Evolutionary conservation across 2,329 filamentous ascomycete genomes (phyloP), one percentile per base, ranked within the genome.

Genomic region (Colletotrichum noveboracense): DNA sequence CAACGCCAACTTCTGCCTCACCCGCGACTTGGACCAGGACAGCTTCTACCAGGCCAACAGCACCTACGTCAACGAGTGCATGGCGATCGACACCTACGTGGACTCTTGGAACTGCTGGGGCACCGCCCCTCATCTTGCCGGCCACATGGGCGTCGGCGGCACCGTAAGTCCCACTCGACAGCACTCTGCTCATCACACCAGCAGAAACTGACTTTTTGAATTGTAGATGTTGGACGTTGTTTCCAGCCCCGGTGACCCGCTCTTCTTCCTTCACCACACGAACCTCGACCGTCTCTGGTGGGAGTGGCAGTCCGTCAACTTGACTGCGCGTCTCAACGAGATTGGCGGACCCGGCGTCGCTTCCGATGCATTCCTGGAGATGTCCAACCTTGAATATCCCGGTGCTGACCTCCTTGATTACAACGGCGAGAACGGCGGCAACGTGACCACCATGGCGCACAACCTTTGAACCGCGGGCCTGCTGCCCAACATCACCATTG

Each of bases 181-280:
- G 6, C 43, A 4, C 18, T 34, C 18, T 3, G 21, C 13, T 16
- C n/a, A 16, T 8, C n/a, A 7, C 16, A 4, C 12, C 18, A 2
- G 7, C 2, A 16, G 48, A 52, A 58, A 16, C 56, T 21, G 10
- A 9, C 24, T 13, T 10, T 18, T 3, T 69, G 18, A 7, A 13
- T 48, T 6, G 3, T 16, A 69, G 68, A 75, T 75, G 72, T 36
- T 71, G 12, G 72, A 75, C 5, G 72, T 75, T 21, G 69, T 70
- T 10, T 34, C 61, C 28, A 71, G 60, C 24, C 72, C 72, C 3
- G 72, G 67, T 8, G 73, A 76, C 21, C 73, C 70, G 14, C 56
- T 76, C 5, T 76, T 76, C 43, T 76, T 73, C 21, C 65, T 76
- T 16, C 73, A 74, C n/a, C 73, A 76, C 64, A 74, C 73, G 9